Evolutionary conservation across 2,329 filamentous ascomycete species (phyloP).

Genomic region (Myriosclerotinia curreyana): DNA sequence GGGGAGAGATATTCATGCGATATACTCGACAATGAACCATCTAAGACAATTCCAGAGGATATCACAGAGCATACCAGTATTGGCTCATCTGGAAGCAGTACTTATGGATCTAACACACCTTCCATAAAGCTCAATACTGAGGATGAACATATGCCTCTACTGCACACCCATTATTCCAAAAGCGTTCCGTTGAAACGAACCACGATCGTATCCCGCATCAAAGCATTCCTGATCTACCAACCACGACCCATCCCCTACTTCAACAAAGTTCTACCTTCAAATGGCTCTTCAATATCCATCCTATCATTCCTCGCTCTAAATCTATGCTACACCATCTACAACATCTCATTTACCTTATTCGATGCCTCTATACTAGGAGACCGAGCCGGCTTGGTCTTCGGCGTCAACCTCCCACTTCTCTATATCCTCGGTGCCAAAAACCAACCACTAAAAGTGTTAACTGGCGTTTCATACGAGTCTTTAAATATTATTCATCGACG

Average conservation of each 20-base stretch:
- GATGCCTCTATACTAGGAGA: constrained; percentile 53
- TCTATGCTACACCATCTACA: constrained; percentile 56
- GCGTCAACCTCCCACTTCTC: constrained; percentile 51
- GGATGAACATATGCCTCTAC: constrained; percentile 33
- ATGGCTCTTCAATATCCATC: constrained; percentile 53
- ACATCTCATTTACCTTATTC: constrained; percentile 46
- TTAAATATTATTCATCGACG: constrained; percentile 64
- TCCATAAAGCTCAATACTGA: constrained; percentile 23
- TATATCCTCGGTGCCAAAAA: constrained; percentile 66
- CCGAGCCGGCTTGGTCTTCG: constrained; percentile 41
- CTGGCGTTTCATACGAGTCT: constrained; percentile 63
- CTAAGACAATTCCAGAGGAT: constrained; percentile 24
- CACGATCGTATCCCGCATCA: constrained; percentile 26
- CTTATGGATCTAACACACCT: constrained; percentile 27
- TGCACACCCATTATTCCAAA: constrained; percentile 20
- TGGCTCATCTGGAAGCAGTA: constrained; percentile 34
- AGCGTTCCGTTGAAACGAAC: constrained; percentile 10
- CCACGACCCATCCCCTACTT: constrained; percentile 55
- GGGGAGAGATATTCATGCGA: constrained; percentile 18
- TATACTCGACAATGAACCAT: constrained; percentile 21
- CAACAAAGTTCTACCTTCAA: constrained; percentile 56
- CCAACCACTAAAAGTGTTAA: constrained; percentile 58
- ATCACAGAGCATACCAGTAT: constrained; percentile 21
- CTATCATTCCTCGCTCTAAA: constrained; percentile 52
- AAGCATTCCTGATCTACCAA: constrained; percentile 51